Percentiles rank a stretch among this genome's conserved stretches.
phyloP scores from a whole-genome alignment of 1,284 basidiomycete species.

The Tilletia indica region DNA sequence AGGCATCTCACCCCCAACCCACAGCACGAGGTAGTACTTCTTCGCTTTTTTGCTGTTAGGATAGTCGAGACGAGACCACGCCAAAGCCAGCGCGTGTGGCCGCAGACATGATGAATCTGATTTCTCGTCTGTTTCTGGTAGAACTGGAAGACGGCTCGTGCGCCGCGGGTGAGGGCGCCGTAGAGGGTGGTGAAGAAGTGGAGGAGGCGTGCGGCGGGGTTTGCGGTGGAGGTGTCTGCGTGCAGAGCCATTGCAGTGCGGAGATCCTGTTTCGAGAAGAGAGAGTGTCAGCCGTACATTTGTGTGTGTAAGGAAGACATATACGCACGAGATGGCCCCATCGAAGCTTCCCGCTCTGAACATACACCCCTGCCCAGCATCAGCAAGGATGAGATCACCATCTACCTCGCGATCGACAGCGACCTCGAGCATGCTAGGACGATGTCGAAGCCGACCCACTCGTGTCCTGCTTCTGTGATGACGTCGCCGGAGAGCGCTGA shows the following conservation, averaged over 20 bases:
- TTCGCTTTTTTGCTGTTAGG: slow-evolving; percentile 56
- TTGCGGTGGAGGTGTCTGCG: slow-evolving; percentile 87
- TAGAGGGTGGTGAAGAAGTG: slow-evolving; percentile 97
- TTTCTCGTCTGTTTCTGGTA: slow-evolving; percentile 54
- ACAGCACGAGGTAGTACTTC: slow-evolving; percentile 56
- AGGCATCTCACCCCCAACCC: slow-evolving; percentile 55
- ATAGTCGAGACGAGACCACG: slow-evolving; percentile 83
- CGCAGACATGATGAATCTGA: slow-evolving; percentile 77
- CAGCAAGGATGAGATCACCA: slow-evolving; percentile 56
- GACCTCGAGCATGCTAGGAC: slow-evolving; percentile 77
- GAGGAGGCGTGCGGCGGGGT: slow-evolving; percentile 83
- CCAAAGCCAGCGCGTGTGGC: slow-evolving; percentile 95
- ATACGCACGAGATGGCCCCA: slow-evolving; percentile 81
- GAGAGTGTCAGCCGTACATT: background rate
- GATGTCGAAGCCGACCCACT: slow-evolving; percentile 93
- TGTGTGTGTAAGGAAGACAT: background rate
- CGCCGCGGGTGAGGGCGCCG: slow-evolving; percentile 83
- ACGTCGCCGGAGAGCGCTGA: slow-evolving; percentile 98
- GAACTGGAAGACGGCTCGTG: slow-evolving; percentile 75
- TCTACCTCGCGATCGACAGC: slow-evolving; percentile 53
- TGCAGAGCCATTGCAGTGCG: slow-evolving; percentile 96
- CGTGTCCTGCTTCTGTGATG: slow-evolving; percentile 86
- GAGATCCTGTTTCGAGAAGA: slow-evolving; percentile 64
- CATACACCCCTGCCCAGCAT: slow-evolving; percentile 61
- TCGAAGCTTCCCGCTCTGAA: slow-evolving; percentile 96